Percentiles rank a stretch among this genome's conserved stretches.
Evolutionary conservation across 306 rosid species (phyloP).

Genomic region (Lupinus albus): DNA sequence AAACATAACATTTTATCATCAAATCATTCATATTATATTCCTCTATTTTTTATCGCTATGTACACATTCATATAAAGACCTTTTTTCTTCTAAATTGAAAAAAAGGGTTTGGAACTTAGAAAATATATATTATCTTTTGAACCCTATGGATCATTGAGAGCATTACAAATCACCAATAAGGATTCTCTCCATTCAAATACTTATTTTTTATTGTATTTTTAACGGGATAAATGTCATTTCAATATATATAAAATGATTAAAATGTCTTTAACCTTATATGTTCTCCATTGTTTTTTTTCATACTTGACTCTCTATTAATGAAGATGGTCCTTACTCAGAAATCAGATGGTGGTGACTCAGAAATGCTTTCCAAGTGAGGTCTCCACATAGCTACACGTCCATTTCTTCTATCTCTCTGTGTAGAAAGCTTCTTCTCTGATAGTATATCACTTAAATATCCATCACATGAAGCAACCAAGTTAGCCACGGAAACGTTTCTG

Average conservation of each 20-base stretch:
- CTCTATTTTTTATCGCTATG: slow-evolving; percentile 30
- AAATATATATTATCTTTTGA: not conserved
- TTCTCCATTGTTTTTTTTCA: too few species aligned
- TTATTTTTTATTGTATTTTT: too few species aligned
- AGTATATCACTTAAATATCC: slow-evolving; percentile 78
- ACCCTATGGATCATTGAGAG: slow-evolving; percentile 36
- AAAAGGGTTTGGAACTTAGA: slow-evolving; percentile 34
- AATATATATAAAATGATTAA: too few species aligned
- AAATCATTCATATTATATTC: not conserved
- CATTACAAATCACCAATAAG: too few species aligned
- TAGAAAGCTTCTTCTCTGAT: slow-evolving; percentile 81
- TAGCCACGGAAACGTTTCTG: slow-evolving; percentile 43
- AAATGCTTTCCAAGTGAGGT: slow-evolving; percentile 87
- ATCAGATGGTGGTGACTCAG: slow-evolving; percentile 94
- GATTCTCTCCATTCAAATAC: too few species aligned
- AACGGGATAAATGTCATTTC: too few species aligned
- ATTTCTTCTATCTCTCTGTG: slow-evolving; percentile 73
- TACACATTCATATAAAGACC: slow-evolving; percentile 32
- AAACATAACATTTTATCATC: too few species aligned
- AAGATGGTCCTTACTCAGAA: too few species aligned
- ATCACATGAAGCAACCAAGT: slow-evolving; percentile 57
- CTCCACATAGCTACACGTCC: slow-evolving; percentile 95
- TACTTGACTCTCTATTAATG: too few species aligned
- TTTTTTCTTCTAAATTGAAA: slow-evolving; percentile 4
- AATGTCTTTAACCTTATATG: too few species aligned